phyloP scores from a whole-genome alignment of 176 grass and related monocot genomes.

The Themeda triandra region DNA sequence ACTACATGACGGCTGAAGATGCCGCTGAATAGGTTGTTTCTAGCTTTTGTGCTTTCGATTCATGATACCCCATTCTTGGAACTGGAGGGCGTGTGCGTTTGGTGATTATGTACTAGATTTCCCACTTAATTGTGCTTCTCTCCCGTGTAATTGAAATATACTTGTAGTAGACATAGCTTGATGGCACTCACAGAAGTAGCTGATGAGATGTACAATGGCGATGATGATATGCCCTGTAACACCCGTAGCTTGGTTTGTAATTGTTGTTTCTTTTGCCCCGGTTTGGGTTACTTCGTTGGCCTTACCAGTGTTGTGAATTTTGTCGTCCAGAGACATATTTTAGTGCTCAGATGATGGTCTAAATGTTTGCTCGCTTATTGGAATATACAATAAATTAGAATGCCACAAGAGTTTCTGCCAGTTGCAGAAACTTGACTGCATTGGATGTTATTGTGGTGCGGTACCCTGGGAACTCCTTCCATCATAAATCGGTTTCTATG shows the following conservation, averaged over 20 bases:
- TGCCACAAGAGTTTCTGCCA: neutral
- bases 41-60: conserved; percentile 50
- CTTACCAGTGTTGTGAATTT: conserved; percentile 1
- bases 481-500: neutral
- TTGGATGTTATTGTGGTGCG: neutral
- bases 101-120: conserved; percentile 41
- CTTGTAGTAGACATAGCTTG: conserved; percentile 46
- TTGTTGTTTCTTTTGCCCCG: conserved; percentile 27
- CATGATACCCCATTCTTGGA: conserved; percentile 49
- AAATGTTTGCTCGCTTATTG: neutral
- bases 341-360: neutral
- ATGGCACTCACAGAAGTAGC: conserved; percentile 43
- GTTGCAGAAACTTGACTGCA: neutral
- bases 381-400: neutral
- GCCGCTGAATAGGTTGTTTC: conserved; percentile 32
- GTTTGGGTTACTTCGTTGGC: conserved; percentile 21
- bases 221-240: conserved; percentile 28
- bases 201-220: conserved; percentile 33
- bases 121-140: conserved; percentile 22
- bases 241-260: conserved; percentile 43
- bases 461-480: neutral
- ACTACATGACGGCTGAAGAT: conserved; percentile 58
- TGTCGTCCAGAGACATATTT: neutral
- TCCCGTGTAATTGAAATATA: conserved; percentile 57
- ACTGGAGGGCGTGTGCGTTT: conserved; percentile 39